Evolutionary conservation across 2,329 filamentous ascomycete genomes (phyloP), one percentile per base, ranked within the genome.

Genomic region (Aspergillus tamarii): DNA sequence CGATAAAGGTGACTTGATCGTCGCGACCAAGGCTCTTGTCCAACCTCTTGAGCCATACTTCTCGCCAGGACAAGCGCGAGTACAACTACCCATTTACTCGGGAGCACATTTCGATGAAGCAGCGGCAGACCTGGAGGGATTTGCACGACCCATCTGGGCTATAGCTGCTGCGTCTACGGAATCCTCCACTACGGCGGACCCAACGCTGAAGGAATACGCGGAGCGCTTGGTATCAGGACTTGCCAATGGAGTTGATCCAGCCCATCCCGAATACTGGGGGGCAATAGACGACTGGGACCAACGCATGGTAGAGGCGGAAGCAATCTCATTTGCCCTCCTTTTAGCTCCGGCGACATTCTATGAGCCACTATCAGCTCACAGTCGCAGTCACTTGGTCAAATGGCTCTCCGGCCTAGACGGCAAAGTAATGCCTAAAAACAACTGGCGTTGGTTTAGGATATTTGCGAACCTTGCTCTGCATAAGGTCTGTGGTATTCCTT

Each of bases 261-360:
- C 60, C 0, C 73, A 76, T 53, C 39, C 65, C 0, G 77, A 80
- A 28, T 86, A 84, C 64, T 86, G 84, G 84, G 84, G 83, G 0
- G 70, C 75, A 1, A 77, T 85, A 2, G 72, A 75, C 0, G 69
- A 83, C 5, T 76, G 76, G 23, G 83, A 86, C 56, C 84, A 86
- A 66, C 72, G 83, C 2, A 86, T 86, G 84, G 84, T 86, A 0
- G 84, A 86, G 66, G 80, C 83, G 46, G 84, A 86, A 67, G 82
- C 83, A 30, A 77, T 86, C 4, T 79, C 82, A 0, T 84, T 82
- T 67, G 82, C 83, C 0, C 72, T 86, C 1, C 73, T 86, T 0
- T 70, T 75, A 3, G 80, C 82, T 0, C 83, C 84, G 1, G 68
- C 75, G 4, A 68, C 73, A 2, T 80, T 83, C 64, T 73, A 73